These are phyloP conservation scores for Claviceps sp. DNA, from an alignment of 2,329 filamentous ascomycete genomes.

Conservation along the genomic window DNA sequence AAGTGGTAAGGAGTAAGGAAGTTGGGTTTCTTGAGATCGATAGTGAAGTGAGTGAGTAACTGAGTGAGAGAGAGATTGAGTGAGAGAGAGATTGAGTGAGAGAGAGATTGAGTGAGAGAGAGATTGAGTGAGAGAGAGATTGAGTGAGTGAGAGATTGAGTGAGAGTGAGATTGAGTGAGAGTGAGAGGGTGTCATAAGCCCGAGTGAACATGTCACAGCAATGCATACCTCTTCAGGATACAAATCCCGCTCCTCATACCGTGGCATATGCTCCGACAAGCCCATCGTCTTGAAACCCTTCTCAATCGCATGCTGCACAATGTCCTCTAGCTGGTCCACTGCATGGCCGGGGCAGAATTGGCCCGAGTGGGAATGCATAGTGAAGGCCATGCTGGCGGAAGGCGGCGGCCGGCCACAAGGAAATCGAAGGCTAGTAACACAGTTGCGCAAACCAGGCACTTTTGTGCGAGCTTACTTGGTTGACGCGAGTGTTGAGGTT, in stretches of 20 bases:
- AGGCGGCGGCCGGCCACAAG: not conserved
- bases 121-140: not conserved
- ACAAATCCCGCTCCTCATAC: conserved; percentile 58
- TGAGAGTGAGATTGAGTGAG: not conserved
- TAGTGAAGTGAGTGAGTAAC: too few relatives aligned
- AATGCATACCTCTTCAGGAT: conserved; percentile 67
- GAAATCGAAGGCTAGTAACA: too few relatives aligned
- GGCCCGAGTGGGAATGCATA: conserved; percentile 94
- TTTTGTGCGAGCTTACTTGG: too few relatives aligned
- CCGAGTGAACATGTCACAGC: not conserved
- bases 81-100: not conserved
- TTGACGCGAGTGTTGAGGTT: too few relatives aligned
- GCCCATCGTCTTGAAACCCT: conserved; percentile 71
- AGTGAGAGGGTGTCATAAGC: not conserved
- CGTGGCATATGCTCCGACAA: conserved; percentile 95
- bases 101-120: not conserved
- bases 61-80: not conserved
- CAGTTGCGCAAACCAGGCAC: too few relatives aligned
- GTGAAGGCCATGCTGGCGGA: conserved; percentile 71
- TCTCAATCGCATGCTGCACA: conserved; percentile 61
- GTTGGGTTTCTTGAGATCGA: too few relatives aligned
- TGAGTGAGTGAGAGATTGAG: not conserved
- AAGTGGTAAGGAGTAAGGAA: too few relatives aligned
- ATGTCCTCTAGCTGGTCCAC: conserved; percentile 74
- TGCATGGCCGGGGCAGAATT: conserved; percentile 90